Conservation (phyloP, 2,329 filamentous ascomycete genomes). For the Phoma sp. region DNA sequence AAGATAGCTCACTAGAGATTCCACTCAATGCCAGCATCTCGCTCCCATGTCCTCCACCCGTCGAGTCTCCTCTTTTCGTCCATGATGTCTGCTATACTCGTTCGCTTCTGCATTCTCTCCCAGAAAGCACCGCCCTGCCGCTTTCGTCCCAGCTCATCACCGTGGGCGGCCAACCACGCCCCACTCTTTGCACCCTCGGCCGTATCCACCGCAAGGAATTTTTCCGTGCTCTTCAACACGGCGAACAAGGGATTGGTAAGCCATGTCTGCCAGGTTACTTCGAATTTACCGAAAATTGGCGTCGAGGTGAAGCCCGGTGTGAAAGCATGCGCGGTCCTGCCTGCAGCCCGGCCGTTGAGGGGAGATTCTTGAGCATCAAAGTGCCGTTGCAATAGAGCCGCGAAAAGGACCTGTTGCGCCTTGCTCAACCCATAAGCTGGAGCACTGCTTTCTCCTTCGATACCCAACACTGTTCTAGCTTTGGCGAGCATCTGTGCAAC, state of each 20-base stretch:
- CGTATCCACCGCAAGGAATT: slow-evolving; percentile 11
- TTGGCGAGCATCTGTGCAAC: not conserved
- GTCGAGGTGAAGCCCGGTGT: slow-evolving; percentile 20
- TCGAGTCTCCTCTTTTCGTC: not conserved
- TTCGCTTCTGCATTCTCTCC: slow-evolving; percentile 15
- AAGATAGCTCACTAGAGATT: not conserved
- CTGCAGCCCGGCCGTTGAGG: not conserved
- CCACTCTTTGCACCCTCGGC: slow-evolving; percentile 24
- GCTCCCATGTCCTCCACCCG: slow-evolving; percentile 20
- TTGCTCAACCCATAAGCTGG: slow-evolving; percentile 17
- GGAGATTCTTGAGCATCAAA: slow-evolving; percentile 8
- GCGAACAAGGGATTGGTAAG: slow-evolving; percentile 18
- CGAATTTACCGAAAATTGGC: slow-evolving; percentile 18
- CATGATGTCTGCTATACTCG: slow-evolving; percentile 19
- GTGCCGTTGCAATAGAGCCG: slow-evolving; percentile 12
- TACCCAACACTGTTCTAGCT: not conserved
- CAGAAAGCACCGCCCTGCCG: slow-evolving; percentile 15
- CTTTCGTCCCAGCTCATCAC: not conserved
- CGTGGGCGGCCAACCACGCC: slow-evolving; percentile 20
- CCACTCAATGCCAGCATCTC: slow-evolving; percentile 11
- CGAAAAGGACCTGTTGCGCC: slow-evolving; percentile 24
- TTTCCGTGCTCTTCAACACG: slow-evolving; percentile 16
- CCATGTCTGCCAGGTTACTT: slow-evolving; percentile 17
- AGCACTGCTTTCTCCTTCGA: not conserved
- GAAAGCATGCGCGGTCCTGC: slow-evolving; percentile 15